Conservation (phyloP, 2,329 filamentous ascomycete species). For the Alternaria panax region DNA sequence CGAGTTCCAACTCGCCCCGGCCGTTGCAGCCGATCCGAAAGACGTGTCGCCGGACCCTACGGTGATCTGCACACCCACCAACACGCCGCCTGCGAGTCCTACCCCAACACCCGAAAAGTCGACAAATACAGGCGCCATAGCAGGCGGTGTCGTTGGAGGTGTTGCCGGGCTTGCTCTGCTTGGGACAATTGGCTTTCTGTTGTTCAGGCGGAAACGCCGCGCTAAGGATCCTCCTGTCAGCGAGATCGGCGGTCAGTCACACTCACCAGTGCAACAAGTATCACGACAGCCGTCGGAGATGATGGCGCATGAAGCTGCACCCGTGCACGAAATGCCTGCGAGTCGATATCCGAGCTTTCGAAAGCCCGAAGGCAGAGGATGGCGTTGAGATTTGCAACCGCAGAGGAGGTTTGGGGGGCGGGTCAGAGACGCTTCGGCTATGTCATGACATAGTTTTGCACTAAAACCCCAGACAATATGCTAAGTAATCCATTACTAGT, state of each 20-base stretch:
- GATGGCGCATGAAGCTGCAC: background rate
- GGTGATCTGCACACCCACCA: constrained; percentile 4
- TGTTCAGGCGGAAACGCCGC: background rate
- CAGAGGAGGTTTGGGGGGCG: background rate
- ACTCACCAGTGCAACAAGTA: background rate
- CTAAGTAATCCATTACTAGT: background rate
- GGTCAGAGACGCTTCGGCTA: background rate
- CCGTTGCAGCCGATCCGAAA: background rate
- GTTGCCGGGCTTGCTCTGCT: constrained; percentile 5
- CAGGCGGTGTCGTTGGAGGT: constrained; percentile 10
- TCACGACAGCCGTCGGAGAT: background rate
- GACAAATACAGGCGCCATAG: constrained; percentile 4
- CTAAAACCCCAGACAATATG: background rate
- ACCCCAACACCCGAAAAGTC: background rate
- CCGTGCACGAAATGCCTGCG: background rate
- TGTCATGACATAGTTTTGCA: background rate
- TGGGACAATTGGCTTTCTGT: background rate
- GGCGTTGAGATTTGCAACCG: background rate
- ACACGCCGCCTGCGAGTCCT: background rate
- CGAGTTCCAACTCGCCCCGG: constrained; percentile 16
- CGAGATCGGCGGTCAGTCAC: background rate
- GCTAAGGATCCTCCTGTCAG: background rate
- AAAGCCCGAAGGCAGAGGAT: background rate
- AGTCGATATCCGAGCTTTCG: background rate
- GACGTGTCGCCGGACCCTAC: constrained; percentile 7